Evolutionary conservation across 73 alveolate species (phyloP).

Genomic region (Diophrys appendiculata): DNA sequence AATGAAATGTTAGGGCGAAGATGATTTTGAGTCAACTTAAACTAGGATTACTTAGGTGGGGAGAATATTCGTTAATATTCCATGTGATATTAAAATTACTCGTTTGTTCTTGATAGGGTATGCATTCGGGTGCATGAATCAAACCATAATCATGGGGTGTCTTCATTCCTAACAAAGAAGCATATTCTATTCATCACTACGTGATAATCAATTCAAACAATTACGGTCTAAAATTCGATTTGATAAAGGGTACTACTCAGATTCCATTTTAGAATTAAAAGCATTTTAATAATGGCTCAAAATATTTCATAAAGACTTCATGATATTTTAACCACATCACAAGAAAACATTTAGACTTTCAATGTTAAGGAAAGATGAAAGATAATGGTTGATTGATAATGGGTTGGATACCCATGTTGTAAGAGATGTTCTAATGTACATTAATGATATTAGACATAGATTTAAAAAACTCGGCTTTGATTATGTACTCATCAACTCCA

Average conservation of each 20-base stretch:
- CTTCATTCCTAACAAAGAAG: constrained; percentile 68
- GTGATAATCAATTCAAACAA: too few species aligned
- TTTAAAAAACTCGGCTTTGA: constrained; percentile 29
- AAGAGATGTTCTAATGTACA: constrained; percentile 43
- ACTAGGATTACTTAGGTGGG: constrained; percentile 87
- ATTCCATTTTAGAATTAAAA: constrained; percentile 73
- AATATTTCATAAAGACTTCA: constrained; percentile 65
- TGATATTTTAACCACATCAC: constrained; percentile 69
- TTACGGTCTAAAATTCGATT: constrained; percentile 14
- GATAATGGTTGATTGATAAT: constrained; percentile 51
- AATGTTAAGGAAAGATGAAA: constrained; percentile 51
- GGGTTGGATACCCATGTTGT: constrained; percentile 27
- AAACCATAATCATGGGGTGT: constrained; percentile 82
- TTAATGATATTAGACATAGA: constrained; percentile 49
- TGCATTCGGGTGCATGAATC: constrained; percentile 79
- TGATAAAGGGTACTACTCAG: constrained; percentile 1
- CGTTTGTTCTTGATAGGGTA: constrained; percentile 81
- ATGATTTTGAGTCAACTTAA: constrained; percentile 41
- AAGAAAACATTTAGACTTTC: constrained; percentile 76
- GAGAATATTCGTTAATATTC: constrained; percentile 85
- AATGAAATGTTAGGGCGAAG: constrained; percentile 37
- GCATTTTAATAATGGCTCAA: constrained; percentile 82
- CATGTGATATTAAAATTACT: constrained; percentile 84
- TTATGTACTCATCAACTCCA: constrained; percentile 28
- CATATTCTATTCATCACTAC: too few species aligned